A percentile compares a stretch with the other conserved stretches of the same genome.
Evolutionary conservation across 2,329 filamentous ascomycete genomes (phyloP).

Genomic region (Leptosphaerulina australis): DNA sequence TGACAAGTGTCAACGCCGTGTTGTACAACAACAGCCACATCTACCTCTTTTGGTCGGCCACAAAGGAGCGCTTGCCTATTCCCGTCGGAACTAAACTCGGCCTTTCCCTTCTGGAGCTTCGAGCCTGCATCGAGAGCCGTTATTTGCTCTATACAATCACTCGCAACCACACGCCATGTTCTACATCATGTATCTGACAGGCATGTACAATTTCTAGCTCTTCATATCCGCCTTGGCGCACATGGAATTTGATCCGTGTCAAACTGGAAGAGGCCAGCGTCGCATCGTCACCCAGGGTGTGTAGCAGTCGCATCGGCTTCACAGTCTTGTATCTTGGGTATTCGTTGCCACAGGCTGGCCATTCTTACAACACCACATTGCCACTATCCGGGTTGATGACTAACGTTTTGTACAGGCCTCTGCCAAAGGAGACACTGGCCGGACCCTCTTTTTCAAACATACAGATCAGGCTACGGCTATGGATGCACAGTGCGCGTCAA

Average conservation of each 20-base stretch:
- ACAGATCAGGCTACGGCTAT: constrained; percentile 74
- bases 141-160: constrained; percentile 31
- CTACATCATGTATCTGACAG: constrained; percentile 54
- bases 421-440: constrained; percentile 94
- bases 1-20: constrained; percentile 45
- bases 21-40: constrained; percentile 49
- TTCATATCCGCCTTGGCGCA: neutral
- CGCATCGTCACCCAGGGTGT: constrained; percentile 1
- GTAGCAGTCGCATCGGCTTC: neutral
- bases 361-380: neutral
- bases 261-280: constrained; percentile 1
- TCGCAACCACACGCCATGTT: constrained; percentile 43
- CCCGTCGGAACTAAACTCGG: constrained; percentile 33
- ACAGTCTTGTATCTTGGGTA: too few species aligned
- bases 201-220: constrained; percentile 33
- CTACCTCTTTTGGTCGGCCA: constrained; percentile 38
- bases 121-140: constrained; percentile 34
- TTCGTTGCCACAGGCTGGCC: too few species aligned
- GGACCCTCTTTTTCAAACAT: constrained; percentile 86
- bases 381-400: too few species aligned
- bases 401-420: constrained; percentile 67
- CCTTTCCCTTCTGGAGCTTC: constrained; percentile 32
- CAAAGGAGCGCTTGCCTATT: constrained; percentile 45
- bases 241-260: neutral
- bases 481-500: constrained; percentile 93